phyloP scores from a whole-genome alignment of 306 rosid genomes.

The Geum urbanum region DNA sequence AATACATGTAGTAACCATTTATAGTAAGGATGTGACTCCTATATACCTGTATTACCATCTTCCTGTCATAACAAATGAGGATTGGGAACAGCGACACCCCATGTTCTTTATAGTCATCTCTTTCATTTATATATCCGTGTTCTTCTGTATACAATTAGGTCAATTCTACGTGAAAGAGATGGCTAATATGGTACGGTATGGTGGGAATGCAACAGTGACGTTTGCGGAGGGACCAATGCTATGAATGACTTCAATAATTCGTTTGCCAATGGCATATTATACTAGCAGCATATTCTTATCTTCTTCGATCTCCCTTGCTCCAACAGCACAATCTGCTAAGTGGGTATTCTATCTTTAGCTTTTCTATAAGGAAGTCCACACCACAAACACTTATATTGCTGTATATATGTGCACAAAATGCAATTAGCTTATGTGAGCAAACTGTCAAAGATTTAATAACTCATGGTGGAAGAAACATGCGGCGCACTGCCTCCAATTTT shows the following conservation, averaged over 20 bases:
- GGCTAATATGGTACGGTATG: background rate
- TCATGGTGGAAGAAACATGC: background rate
- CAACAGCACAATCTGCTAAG: background rate
- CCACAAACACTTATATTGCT: background rate
- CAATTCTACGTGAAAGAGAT: background rate
- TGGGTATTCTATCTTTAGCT: conserved; percentile 14
- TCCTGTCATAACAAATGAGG: background rate
- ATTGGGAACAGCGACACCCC: background rate
- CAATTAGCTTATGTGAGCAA: background rate
- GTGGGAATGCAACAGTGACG: conserved; percentile 6
- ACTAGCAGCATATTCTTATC: conserved; percentile 1
- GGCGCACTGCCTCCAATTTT: background rate
- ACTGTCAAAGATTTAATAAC: background rate
- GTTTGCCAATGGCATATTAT: background rate
- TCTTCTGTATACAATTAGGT: background rate
- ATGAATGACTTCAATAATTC: conserved; percentile 12
- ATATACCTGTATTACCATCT: background rate
- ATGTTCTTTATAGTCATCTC: background rate
- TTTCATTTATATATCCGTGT: background rate
- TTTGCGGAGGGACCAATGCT: conserved; percentile 5
- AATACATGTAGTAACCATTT: background rate
- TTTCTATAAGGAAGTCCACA: background rate
- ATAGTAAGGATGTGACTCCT: background rate
- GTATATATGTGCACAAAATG: background rate
- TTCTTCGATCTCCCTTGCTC: conserved; percentile 1